Evolutionary conservation across 768 basidiomycete species (phyloP), one percentile per base, ranked within the genome.

Genomic region (Sporobolomyces phaffii): DNA sequence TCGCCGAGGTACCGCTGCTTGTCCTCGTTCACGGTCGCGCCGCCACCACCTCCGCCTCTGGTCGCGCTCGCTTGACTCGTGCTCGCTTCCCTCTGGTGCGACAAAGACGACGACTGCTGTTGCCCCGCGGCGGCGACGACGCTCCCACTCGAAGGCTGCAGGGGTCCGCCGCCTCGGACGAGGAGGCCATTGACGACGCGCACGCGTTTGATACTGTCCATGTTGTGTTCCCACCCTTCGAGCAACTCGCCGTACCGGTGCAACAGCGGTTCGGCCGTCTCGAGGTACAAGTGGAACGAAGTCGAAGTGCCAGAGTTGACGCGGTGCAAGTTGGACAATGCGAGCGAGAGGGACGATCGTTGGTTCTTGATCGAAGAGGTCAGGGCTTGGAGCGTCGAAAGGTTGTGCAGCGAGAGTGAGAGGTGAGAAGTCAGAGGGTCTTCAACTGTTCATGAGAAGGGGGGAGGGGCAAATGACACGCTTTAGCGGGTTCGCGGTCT

Each of bases 1-100:
- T 75, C 75, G 10, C 64, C 67, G 40, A 75, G 40, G 20, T 53
- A 51, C 22, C 73, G 47, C 53, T 75, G 70, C 62, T 69, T 75
- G 26, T 65, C 66, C 14, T 44, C 52, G n/a, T 13, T 24, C 40
- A 1, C 51, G 14, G 1, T 31, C 61, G 22, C 38, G 6, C 20
- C 26, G 18, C 29, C 1, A 15, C n/a, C n/a, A 26, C 22, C 51
- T 24, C 41, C 40, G 15, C 29, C 38, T 18, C 49, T 58, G 11
- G 38, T 48, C 18, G 59, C 40, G 22, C 62, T 62, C 4, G 20
- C 64, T 47, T 60, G 34, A 54, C 53, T 29, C 13, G 53, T 56
- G 22, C 54, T 56, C 26, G 13, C 15, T n/a, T 33, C 50, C 9
- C 41, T n/a, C 24, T 34, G 50, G 24, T 34, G 45, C 18, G n/a